These are phyloP conservation scores for Microthyrium microscopicum DNA, from an alignment of 2,329 filamentous ascomycete genomes.

Conservation along the genomic window DNA sequence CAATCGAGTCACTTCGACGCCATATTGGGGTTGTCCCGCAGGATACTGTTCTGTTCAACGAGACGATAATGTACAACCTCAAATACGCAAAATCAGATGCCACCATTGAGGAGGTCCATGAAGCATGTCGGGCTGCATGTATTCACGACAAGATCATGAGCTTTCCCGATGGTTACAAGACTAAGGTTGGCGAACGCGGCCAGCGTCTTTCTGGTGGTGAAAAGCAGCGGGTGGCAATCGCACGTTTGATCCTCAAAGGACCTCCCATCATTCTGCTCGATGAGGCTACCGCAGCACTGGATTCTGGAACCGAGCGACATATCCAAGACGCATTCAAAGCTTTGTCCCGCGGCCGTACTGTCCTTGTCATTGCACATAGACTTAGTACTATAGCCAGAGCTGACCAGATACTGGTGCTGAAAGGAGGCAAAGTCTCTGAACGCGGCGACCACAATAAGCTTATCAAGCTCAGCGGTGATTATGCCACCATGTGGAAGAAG, in stretches of 20 bases:
- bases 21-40: constrained; percentile 95
- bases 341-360: constrained; percentile 70
- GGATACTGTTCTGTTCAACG: constrained; percentile 90
- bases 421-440: constrained; percentile 35
- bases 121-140: constrained; percentile 69
- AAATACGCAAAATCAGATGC: constrained; percentile 72
- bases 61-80: constrained; percentile 87
- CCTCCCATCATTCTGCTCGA: constrained; percentile 85
- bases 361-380: constrained; percentile 80
- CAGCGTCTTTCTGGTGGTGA: constrained; percentile 78
- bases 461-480: constrained; percentile 28
- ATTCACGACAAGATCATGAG: constrained; percentile 85
- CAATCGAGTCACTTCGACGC: constrained; percentile 79
- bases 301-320: constrained; percentile 83
- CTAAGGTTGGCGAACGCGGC: constrained; percentile 81
- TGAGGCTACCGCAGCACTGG: constrained; percentile 80
- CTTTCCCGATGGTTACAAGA: constrained; percentile 77
- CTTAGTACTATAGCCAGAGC: constrained; percentile 39
- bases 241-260: constrained; percentile 81
- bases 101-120: constrained; percentile 65
- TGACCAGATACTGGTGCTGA: constrained; percentile 38
- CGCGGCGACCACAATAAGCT: constrained; percentile 34
- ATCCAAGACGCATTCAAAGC: constrained; percentile 76
- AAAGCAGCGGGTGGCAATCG: constrained; percentile 86
- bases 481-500: constrained; percentile 35